A percentile compares a stretch with the other conserved stretches of the same genome.
Conservation (phyloP, 768 basidiomycete species). For the Mycena filopes region DNA sequence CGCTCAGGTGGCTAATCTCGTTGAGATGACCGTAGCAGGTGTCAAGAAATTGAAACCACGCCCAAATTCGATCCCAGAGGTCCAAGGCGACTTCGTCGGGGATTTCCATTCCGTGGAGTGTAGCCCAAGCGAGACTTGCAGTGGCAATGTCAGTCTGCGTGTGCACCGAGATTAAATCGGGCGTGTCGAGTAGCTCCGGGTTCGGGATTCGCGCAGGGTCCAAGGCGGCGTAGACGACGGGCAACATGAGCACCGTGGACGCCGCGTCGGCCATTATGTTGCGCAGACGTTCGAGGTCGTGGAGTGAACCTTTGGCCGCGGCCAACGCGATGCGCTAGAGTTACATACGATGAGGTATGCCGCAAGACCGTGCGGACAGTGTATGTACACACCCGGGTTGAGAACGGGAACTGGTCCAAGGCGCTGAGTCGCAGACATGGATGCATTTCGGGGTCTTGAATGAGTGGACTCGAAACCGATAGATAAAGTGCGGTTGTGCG, state of each 20-base stretch:
- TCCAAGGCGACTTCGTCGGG: neutral
- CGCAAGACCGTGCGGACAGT: too few species aligned
- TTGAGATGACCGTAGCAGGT: too few species aligned
- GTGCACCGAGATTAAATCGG: neutral
- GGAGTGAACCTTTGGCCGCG: constrained; percentile 1
- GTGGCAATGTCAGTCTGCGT: neutral
- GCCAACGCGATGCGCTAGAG: too few species aligned
- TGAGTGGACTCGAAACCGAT: too few species aligned
- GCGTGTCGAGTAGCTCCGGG: too few species aligned
- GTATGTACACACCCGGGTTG: too few species aligned
- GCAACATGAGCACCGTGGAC: neutral
- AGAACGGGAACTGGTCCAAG: too few species aligned
- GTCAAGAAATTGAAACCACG: constrained; percentile 10
- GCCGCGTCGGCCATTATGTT: neutral
- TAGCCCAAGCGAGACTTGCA: neutral
- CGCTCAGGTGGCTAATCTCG: neutral
- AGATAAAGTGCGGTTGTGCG: too few species aligned
- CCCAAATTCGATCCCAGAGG: constrained; percentile 9
- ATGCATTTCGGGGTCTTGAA: too few species aligned
- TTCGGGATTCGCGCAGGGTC: constrained; percentile 6
- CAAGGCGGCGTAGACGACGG: neutral
- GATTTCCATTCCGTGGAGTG: neutral
- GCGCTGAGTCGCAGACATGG: too few species aligned
- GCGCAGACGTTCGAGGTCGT: constrained; percentile 4
- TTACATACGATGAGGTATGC: too few species aligned